These are phyloP conservation scores for Cornus florida DNA, from an alignment of 148 eudicot species.

Conservation along the genomic window DNA sequence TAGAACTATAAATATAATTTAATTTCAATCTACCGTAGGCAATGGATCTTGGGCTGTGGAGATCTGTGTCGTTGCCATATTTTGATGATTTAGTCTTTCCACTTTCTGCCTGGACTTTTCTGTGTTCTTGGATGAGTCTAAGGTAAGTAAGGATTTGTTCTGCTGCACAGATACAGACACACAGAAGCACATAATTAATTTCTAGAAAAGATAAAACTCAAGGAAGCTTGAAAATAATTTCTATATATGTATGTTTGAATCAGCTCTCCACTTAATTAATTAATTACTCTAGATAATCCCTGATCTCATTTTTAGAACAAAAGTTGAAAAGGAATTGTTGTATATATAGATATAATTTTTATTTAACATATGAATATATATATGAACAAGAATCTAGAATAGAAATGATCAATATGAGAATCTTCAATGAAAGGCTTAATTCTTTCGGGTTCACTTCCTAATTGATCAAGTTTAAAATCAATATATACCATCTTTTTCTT, in stretches of 20 bases:
- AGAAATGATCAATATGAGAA: background rate
- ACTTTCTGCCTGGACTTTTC: background rate
- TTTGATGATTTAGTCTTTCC: background rate
- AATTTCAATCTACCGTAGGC: background rate
- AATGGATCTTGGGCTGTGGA: constrained; percentile 4
- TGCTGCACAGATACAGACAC: background rate
- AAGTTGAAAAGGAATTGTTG: no score
- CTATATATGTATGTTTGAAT: no score
- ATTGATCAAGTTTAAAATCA: no score
- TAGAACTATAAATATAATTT: background rate
- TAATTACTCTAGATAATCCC: no score
- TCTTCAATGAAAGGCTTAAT: background rate
- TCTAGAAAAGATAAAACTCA: background rate
- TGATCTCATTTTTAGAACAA: no score
- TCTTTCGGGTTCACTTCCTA: no score
- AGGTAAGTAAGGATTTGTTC: background rate
- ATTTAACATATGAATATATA: background rate
- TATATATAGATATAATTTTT: background rate
- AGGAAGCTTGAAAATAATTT: no score
- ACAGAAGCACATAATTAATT: background rate
- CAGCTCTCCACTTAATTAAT: no score
- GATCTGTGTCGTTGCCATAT: background rate
- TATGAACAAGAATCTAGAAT: background rate
- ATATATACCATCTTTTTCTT: no score
- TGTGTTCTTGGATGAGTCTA: background rate